These are phyloP conservation scores for Actinidia chinensis DNA, from an alignment of 179 eudicot genomes.

Conservation along the genomic window DNA sequence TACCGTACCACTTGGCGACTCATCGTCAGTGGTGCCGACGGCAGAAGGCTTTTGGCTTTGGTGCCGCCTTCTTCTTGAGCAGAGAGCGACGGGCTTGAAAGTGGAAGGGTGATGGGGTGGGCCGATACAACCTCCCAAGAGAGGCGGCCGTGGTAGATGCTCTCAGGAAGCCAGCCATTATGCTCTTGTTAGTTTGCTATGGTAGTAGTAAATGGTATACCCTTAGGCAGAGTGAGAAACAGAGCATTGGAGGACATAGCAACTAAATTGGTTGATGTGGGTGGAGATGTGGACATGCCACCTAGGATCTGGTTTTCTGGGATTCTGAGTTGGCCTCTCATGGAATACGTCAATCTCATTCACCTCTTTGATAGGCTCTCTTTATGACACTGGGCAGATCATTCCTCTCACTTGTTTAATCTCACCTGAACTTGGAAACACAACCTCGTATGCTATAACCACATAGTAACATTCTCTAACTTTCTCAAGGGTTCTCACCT, in stretches of 20 bases:
- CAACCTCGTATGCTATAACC: too few relatives aligned
- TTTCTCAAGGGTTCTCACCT: too few relatives aligned
- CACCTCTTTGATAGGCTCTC: too few relatives aligned
- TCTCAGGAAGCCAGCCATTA: constrained; percentile 65
- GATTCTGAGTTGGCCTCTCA: constrained; percentile 44
- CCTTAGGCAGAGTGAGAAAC: too few relatives aligned
- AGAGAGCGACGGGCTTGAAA: constrained; percentile 70
- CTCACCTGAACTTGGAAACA: too few relatives aligned
- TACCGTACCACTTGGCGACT: constrained; percentile 99
- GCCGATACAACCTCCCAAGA: constrained; percentile 58
- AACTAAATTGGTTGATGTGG: constrained; percentile 51
- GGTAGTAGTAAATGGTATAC: background rate
- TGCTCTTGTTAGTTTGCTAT: background rate
- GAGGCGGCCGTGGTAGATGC: constrained; percentile 61
- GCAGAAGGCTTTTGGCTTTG: constrained; percentile 61
- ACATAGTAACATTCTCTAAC: too few relatives aligned
- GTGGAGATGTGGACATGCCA: constrained; percentile 54
- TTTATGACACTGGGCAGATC: too few relatives aligned
- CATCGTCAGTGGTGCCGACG: constrained; percentile 56
- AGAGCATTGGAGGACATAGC: background rate
- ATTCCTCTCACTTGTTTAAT: too few relatives aligned
- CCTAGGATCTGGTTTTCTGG: constrained; percentile 27
- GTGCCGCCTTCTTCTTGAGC: constrained; percentile 72
- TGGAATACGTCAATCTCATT: too few relatives aligned
- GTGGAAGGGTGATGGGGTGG: constrained; percentile 34